Evolutionary conservation across 2,329 filamentous ascomycete species (phyloP), one percentile per base, ranked within the genome.

Genomic region (Aureobasidium uvarum): DNA sequence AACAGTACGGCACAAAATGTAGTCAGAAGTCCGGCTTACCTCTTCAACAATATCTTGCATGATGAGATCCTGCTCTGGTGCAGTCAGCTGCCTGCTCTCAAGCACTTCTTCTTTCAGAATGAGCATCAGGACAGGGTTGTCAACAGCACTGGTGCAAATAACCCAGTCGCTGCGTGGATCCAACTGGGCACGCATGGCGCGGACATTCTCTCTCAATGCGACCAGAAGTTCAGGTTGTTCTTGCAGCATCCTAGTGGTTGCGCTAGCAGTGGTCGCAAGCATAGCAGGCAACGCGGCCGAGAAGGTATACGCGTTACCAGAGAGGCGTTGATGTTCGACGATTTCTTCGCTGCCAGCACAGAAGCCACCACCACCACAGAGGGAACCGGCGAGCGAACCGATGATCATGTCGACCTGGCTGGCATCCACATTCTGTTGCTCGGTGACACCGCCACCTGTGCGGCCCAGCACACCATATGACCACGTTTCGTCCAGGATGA

Each of bases 401-500:
- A 98, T 86, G 70, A 99, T 94, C 92, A 99, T 97, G 80, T 99
- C 95, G 58, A 99, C 88, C 74, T 96, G 90, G 11, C 89, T 86
- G 0, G 94, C 88, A 75, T 98, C 95, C 20, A 99, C 94, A 71
- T 98, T 96, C 74, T 98, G 95, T 6, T 94, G 91, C 80, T 99
- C 96, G 0, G 95, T 98, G 45, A 98, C 83, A 66, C 95, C 95
- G 62, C 92, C 89, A 23, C 95, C 96, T 31, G 92, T 96, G 68
- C 92, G 86, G 55, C 95, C 95, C 5, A 99, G 85, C 20, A 98
- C 90, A 67, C 94, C 96, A 75, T 98, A 99, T 0, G 93, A 97
- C 89, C 91, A 96, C 1, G 93, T 96, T 81, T 99, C 95, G 76
- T 99, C 95, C 43, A 99, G 87, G 70, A 98, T 96, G 65, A 99